These are phyloP conservation scores for Hyphopichia khmerensis DNA, from an alignment of 1,139 yeast species.

Conservation along the genomic window DNA sequence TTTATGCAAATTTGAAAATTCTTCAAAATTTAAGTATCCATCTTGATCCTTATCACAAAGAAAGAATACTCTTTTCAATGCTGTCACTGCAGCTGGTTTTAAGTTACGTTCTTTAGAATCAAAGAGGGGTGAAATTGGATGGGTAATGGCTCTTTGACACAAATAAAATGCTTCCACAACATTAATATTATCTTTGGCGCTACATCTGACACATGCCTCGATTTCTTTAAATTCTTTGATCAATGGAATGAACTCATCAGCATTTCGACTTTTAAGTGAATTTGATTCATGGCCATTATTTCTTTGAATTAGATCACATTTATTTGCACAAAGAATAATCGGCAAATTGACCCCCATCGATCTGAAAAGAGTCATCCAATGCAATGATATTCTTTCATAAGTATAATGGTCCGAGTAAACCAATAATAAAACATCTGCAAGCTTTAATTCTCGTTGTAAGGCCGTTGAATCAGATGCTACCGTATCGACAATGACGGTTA, in stretches of 20 bases:
- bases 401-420: conserved; percentile 93
- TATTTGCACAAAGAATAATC: conserved; percentile 86
- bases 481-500: conserved; percentile 79
- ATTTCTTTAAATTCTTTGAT: conserved; percentile 90
- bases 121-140: conserved; percentile 90
- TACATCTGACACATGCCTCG: conserved; percentile 85
- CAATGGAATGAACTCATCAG: conserved; percentile 83
- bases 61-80: conserved; percentile 78
- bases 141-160: conserved; percentile 88
- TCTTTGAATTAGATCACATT: conserved; percentile 49
- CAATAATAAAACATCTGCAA: conserved; percentile 90
- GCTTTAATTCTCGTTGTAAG: conserved; percentile 72
- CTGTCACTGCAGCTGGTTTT: conserved; percentile 74
- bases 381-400: conserved; percentile 83
- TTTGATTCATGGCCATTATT: conserved; percentile 15
- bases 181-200: conserved; percentile 76
- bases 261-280: conserved; percentile 33
- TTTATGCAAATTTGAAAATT: conserved; percentile 64
- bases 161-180: conserved; percentile 88
- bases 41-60: conserved; percentile 89
- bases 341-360: conserved; percentile 92
- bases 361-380: conserved; percentile 92
- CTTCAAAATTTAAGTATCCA: conserved; percentile 69
- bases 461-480: conserved; percentile 59
- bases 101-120: conserved; percentile 86